Evolutionary conservation across 495 filamentous ascomycete species (phyloP), one percentile per base, ranked within the genome.

Genomic region (Trichoderma parareesei): DNA sequence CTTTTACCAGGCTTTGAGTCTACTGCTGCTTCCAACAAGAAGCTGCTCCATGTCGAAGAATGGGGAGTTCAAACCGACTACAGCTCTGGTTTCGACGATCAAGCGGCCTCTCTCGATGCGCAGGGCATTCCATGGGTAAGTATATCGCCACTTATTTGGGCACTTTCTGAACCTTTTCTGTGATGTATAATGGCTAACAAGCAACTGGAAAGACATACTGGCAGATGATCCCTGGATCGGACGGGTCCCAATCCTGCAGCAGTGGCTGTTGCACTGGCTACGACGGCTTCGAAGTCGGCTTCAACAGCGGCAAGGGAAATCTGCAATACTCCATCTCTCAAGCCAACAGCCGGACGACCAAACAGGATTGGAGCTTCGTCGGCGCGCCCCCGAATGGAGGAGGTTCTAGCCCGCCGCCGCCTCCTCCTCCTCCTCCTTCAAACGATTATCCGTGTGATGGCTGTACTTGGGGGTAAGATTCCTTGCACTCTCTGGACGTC

Each of bases 251-350:
- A 6, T n/a, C 46, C n/a, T 49, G 46, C n/a, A 49, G 20, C n/a
- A 49, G 46, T 18, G 46, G 46, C n/a, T 49, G 46, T 18, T 49
- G 46, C 46, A 49, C 46, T 3, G 46, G 46, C 46, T 49, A 49
- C n/a, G 46, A 49, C 46, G 46, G 46, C 5, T 49, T 49, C 46
- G 46, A 49, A 49, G 8, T 49, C 46, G 46, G 46, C 46, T 49
- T 49, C 46, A 49, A 49, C 46, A 49, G 46, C n/a, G 46, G 46
- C 46, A 49, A 49, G 46, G 46, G 46, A 49, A 49, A 49, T 20
- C 14, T 49, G 3, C 46, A 49, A 20, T 49, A 49, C 8, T n/a
- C 46, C 46, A 49, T 49, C n/a, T 49, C 46, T 1, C 46, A 49
- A 20, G 46, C 46, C 18, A 49, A 49, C 46, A 49, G 16, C 46